These are phyloP conservation scores for Rubus parviflorus DNA, from an alignment of 306 rosid genomes.

Conservation along the genomic window DNA sequence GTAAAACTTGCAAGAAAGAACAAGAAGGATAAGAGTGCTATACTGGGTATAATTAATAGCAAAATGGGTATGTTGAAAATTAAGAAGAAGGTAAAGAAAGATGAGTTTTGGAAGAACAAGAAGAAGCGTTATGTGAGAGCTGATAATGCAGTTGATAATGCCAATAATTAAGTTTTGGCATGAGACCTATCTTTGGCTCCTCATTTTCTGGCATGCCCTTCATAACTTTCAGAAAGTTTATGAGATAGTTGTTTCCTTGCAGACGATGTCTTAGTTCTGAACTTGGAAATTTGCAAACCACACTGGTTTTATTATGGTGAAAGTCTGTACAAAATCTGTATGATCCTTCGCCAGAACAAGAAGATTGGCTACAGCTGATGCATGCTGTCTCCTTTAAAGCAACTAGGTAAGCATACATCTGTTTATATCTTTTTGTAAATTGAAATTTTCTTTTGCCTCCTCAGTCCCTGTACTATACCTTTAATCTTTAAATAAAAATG, in stretches of 20 bases:
- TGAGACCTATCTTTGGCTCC: background rate
- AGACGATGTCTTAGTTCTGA: background rate
- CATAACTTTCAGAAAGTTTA: background rate
- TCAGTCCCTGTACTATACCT: background rate
- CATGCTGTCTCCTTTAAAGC: background rate
- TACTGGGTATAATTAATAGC: conserved; percentile 56
- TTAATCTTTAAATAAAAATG: background rate
- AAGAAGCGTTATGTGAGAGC: conserved; percentile 35
- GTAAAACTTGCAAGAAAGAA: conserved; percentile 58
- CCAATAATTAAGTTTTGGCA: background rate
- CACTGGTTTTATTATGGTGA: background rate
- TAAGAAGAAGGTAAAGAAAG: conserved; percentile 62
- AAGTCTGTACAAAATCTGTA: background rate
- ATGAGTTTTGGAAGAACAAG: conserved; percentile 90
- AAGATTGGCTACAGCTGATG: conserved; percentile 11
- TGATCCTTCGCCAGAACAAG: background rate
- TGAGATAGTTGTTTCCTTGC: background rate
- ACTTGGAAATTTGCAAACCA: background rate
- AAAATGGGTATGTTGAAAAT: conserved; percentile 54
- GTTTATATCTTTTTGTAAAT: background rate
- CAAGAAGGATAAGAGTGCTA: conserved; percentile 66
- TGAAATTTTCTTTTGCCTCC: background rate
- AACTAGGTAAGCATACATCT: background rate
- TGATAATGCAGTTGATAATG: background rate
- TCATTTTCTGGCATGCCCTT: background rate